Evolutionary conservation across 75 land plant species (phyloP), one percentile per base, ranked within the genome.

Genomic region (Pinus taeda): DNA sequence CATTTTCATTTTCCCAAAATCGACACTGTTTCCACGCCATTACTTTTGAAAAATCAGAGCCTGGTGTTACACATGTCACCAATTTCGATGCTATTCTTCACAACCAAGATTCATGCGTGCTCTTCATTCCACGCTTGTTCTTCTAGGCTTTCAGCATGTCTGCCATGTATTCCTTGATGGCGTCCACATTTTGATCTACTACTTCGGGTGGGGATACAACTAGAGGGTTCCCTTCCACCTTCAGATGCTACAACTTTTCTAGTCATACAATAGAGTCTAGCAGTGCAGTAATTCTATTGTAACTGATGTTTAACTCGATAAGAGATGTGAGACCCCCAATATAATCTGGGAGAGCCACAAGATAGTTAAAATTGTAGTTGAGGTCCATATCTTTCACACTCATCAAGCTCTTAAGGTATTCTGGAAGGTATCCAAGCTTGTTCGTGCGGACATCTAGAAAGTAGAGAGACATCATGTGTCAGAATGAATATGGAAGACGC

Each of bases 301-400:
- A 92, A 59, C 91, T 85, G 14, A 82, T 76, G 75, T 91, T 90
- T 9, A 89, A 81, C 55, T 85, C 88, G 5, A 76, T 66, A 39
- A 95, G 81, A 9, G 85, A 83, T 2, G 78, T 22, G 60, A 93
- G 88, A 57, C 84, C 86, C 42, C 95, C 96, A 7, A 95, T 74
- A 57, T 93, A 88, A 69, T 84, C 85, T 1, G 95, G 93, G 21
- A 87, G 75, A 75, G 83, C 15, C 15, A 57, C 60, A n/a, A 91
- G 33, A 30, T 30, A 1, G 33, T 30, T 30, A 30, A 30, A 30
- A 30, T 30, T 30, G 33, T 1, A 30, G 33, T 1, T 30, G 33
- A 30, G 33, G 33, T 30, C 33, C 33, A 30, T 0, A 30, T 30
- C 0, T 30, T 30, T 1, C 33, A 30, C 1, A 30, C 1, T 30